These are phyloP conservation scores for Phytophthora ohioensis DNA, from an alignment of 352 stramenopile species.

Conservation along the genomic window DNA sequence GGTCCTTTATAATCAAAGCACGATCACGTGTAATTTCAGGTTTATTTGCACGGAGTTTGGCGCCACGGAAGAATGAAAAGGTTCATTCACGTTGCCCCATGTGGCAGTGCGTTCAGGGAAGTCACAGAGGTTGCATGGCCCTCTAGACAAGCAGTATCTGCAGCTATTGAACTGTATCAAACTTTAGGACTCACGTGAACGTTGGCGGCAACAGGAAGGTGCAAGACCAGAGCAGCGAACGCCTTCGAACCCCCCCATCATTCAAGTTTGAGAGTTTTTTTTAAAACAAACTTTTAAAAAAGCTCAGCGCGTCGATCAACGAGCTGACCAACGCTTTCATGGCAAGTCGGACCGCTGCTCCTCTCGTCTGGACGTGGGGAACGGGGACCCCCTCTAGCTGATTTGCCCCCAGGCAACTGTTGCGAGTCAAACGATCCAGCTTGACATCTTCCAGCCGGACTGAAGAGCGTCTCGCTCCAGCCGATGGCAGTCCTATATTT, in stretches of 20 bases:
- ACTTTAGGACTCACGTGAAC: background rate
- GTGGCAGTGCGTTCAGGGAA: background rate
- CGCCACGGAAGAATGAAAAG: background rate
- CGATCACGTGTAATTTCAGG: conserved; percentile 2
- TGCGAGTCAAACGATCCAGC: conserved; percentile 17
- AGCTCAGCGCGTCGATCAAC: background rate
- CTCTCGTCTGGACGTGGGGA: conserved; percentile 16
- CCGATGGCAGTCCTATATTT: background rate
- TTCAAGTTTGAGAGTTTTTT: background rate
- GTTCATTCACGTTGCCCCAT: background rate
- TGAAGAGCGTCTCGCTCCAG: background rate
- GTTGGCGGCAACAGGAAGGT: background rate
- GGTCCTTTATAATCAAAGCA: conserved; percentile 12
- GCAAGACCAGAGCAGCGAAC: conserved; percentile 17
- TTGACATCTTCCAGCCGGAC: too few species aligned
- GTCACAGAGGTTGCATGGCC: background rate
- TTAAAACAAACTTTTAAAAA: too few species aligned
- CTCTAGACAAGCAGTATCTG: too few species aligned
- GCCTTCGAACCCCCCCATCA: background rate
- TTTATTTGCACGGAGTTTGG: background rate
- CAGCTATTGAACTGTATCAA: background rate
- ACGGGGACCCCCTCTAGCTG: conserved; percentile 13
- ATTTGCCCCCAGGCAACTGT: background rate
- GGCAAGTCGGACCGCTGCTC: conserved; percentile 1
- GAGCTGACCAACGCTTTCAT: conserved; percentile 18